These are phyloP conservation scores for Dalechampia spathulata DNA, from an alignment of 441 rosid species.

Conservation along the genomic window DNA sequence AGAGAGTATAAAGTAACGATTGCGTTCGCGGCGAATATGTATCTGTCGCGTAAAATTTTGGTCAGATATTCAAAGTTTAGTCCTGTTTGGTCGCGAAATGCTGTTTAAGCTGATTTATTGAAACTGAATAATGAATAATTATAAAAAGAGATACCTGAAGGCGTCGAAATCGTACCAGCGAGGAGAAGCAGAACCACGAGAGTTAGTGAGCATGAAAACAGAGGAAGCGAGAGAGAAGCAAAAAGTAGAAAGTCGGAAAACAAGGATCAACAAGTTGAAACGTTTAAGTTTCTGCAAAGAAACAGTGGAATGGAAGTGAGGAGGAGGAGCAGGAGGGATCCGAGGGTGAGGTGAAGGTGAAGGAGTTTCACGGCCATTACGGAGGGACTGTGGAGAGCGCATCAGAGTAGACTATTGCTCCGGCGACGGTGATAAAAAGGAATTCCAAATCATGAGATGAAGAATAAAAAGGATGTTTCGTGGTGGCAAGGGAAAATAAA, in stretches of 20 bases:
- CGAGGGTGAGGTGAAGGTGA: conserved; percentile 35
- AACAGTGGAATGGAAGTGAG: conserved; percentile 65
- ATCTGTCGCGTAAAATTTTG: conserved; percentile 36
- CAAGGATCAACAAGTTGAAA: conserved; percentile 63
- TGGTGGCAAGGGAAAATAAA: too few relatives aligned
- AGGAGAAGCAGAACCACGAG: conserved; percentile 41
- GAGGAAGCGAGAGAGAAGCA: conserved; percentile 75
- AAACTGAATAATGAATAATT: not conserved
- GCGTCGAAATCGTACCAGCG: conserved; percentile 83
- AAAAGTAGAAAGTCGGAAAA: conserved; percentile 68
- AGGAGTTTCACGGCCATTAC: conserved; percentile 38
- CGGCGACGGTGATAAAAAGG: too few relatives aligned
- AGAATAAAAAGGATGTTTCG: too few relatives aligned
- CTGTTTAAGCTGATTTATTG: not conserved
- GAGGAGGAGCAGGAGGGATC: conserved; percentile 19
- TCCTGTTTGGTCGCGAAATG: too few relatives aligned
- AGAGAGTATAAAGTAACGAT: conserved; percentile 80
- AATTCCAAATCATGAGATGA: too few relatives aligned
- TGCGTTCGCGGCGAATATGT: conserved; percentile 66
- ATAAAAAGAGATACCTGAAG: conserved; percentile 40
- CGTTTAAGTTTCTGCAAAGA: conserved; percentile 69
- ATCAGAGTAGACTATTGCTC: conserved; percentile 13
- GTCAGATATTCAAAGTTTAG: too few relatives aligned
- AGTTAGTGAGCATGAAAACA: conserved; percentile 70
- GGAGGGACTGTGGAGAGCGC: conserved; percentile 58